A percentile compares a stretch with the other conserved stretches of the same genome.
Evolutionary conservation across 257 asterid species (phyloP).

Genomic region (Capsicum pubescens): DNA sequence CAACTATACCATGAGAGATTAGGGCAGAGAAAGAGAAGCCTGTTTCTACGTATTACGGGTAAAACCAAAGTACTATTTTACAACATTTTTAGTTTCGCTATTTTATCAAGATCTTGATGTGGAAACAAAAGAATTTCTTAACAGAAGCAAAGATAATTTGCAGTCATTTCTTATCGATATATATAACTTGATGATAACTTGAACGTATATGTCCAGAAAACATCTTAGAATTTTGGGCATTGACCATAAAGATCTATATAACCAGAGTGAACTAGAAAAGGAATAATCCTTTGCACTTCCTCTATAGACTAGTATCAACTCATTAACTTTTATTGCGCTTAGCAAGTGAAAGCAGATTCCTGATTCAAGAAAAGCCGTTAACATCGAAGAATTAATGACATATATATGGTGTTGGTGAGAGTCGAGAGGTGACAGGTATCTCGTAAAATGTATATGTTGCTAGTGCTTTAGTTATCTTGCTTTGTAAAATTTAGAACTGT

Average conservation of each 20-base stretch:
- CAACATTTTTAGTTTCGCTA: conserved; percentile 7
- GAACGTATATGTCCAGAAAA: not conserved
- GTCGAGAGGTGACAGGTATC: too few species aligned
- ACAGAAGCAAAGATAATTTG: not conserved
- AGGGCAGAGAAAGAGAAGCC: conserved; percentile 96
- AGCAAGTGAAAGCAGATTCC: not conserved
- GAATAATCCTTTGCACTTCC: not conserved
- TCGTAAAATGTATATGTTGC: too few species aligned
- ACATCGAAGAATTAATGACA: not conserved
- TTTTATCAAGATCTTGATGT: not conserved
- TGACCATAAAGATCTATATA: not conserved
- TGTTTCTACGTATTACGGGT: conserved; percentile 97
- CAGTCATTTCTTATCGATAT: not conserved
- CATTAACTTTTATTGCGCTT: not conserved
- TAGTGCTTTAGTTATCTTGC: too few species aligned
- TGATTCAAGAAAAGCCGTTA: not conserved
- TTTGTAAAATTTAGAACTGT: too few species aligned
- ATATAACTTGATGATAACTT: not conserved
- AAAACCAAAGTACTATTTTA: conserved; percentile 30
- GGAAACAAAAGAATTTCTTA: not conserved
- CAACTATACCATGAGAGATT: conserved; percentile 96
- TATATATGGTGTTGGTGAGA: too few species aligned
- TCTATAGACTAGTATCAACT: not conserved
- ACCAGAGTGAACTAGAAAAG: not conserved
- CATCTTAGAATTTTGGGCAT: not conserved